Conservation (phyloP, 306 rosid species). For the Dryas drummondii region DNA sequence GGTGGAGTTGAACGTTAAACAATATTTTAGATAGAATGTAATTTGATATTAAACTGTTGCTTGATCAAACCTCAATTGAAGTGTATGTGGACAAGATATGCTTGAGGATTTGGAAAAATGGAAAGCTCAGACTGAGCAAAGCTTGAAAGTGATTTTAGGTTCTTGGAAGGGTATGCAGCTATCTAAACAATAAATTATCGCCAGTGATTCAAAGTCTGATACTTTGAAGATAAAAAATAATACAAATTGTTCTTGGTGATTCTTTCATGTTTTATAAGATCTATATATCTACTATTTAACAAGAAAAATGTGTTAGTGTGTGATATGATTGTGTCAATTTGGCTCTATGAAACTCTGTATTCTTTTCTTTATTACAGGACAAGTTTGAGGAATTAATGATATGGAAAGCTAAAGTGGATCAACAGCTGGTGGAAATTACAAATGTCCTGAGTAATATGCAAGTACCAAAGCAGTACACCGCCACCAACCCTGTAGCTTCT, state of each 20-base stretch:
- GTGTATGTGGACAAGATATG: slow-evolving; percentile 38
- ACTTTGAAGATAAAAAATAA: not conserved
- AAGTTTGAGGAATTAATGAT: slow-evolving; percentile 52
- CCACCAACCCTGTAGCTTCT: slow-evolving; percentile 45
- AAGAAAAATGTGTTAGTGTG: not conserved
- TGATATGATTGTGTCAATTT: not conserved
- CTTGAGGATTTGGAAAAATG: slow-evolving; percentile 60
- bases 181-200: slow-evolving; percentile 16
- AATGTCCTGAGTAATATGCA: slow-evolving; percentile 50
- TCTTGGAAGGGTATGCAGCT: slow-evolving; percentile 80
- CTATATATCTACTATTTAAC: not conserved
- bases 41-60: slow-evolving; percentile 14
- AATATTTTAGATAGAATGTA: slow-evolving; percentile 17
- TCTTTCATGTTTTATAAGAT: not conserved
- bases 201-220: slow-evolving; percentile 1
- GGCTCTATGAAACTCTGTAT: not conserved
- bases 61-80: slow-evolving; percentile 19
- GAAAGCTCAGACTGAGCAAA: slow-evolving; percentile 55
- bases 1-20: slow-evolving; percentile 52
- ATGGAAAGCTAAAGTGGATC: slow-evolving; percentile 73
- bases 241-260: not conserved
- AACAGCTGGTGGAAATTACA: slow-evolving; percentile 55
- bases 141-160: slow-evolving; percentile 49
- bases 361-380: slow-evolving; percentile 45
- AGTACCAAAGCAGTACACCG: slow-evolving; percentile 40